Evolutionary conservation across 2,329 filamentous ascomycete species (phyloP), one percentile per base, ranked within the genome.

Genomic region (Trichoderma brevicompactum): DNA sequence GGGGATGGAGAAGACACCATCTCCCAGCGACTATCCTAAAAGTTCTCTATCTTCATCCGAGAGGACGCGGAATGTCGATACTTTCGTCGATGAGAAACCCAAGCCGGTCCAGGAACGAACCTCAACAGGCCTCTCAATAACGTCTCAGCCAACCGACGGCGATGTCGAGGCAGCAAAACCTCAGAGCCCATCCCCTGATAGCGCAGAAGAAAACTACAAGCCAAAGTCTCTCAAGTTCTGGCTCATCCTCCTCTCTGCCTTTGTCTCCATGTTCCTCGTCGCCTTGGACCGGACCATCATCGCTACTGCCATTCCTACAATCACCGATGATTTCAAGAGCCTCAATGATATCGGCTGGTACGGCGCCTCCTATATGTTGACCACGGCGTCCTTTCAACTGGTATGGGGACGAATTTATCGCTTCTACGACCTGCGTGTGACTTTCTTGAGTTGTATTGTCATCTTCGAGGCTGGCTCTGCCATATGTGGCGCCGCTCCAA

Each of bases 261-360:
- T 86, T 65, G 74, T 85, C 7, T 80, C 83, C 67, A 77, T 87
- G 70, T 86, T 87, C 68, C 78, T 87, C 36, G 83, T 87, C 28
- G 85, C 85, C n/a, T 78, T 87, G 10, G 67, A 87, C 79, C 46
- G 85, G 32, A 85, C 84, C n/a, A 86, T 86, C 68, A 78, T 86
- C 54, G 79, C 83, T 5, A 86, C 83, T 2, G 83, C 84, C 10
- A 80, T 85, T 28, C 83, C 84, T 1, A 75, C 77, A 40, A 86
- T 86, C 71, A 84, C 83, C n/a, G 79, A 85, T 69, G 82, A 85
- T 19, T 86, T 87, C 72, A 76, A 83, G 53, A 83, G 84, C 59
- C 75, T 88, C 2, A 81, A 82, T 2, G 87, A 89, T 67, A 85
- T 89, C 65, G 85, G 85, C 59, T 89, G 87, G 87, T 89, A 89